These are phyloP conservation scores for Talaromyces sp. DNA, from an alignment of 2,329 filamentous ascomycete genomes.

Conservation along the genomic window DNA sequence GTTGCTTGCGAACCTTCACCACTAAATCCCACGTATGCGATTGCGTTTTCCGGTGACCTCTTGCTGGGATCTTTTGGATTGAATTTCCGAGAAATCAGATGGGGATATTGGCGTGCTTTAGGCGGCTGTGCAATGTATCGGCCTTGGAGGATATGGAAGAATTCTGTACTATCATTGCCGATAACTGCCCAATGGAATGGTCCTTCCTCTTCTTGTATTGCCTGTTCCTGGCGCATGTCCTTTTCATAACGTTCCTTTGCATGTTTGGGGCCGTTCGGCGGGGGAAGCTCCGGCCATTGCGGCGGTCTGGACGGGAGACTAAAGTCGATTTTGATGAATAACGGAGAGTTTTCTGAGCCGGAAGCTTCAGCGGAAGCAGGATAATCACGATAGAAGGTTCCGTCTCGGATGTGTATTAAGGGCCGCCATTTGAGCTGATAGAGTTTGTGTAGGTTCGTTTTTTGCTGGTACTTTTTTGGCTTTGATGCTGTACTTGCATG, in stretches of 20 bases:
- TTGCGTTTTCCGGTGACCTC: conserved; percentile 63
- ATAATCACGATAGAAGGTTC: conserved; percentile 78
- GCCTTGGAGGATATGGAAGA: conserved; percentile 76
- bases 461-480: neutral
- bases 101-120: conserved; percentile 72
- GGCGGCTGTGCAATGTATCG: conserved; percentile 74
- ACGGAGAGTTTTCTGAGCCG: conserved; percentile 62
- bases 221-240: neutral
- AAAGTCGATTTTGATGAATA: conserved; percentile 72
- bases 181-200: conserved; percentile 69
- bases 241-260: conserved; percentile 5
- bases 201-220: conserved; percentile 50
- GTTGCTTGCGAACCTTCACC: conserved; percentile 60
- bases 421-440: conserved; percentile 38
- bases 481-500: conserved; percentile 2
- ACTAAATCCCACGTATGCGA: conserved; percentile 90
- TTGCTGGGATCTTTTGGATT: conserved; percentile 51
- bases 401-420: conserved; percentile 71
- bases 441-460: neutral
- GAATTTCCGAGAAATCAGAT: conserved; percentile 65
- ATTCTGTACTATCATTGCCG: conserved; percentile 77
- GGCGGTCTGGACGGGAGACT: conserved; percentile 57
- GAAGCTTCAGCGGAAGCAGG: conserved; percentile 52
- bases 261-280: neutral
- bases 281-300: conserved; percentile 12